These are phyloP conservation scores for Eutrema heterophyllum DNA, from an alignment of 345 rosid genomes.

Conservation along the genomic window DNA sequence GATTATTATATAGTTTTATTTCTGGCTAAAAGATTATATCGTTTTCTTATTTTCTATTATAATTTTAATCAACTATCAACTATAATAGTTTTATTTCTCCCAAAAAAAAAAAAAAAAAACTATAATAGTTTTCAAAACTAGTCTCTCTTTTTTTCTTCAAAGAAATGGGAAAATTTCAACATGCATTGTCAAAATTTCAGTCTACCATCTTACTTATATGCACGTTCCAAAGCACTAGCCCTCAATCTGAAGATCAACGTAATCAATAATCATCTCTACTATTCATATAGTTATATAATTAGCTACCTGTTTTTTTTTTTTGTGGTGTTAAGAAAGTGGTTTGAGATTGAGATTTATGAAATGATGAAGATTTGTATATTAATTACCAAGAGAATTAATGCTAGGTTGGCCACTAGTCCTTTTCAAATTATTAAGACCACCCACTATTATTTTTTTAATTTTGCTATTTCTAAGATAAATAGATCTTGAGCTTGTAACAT, in stretches of 20 bases:
- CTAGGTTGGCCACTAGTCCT: slow-evolving; percentile 22
- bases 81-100: too few species aligned
- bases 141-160: background rate
- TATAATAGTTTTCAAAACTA: background rate
- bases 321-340: background rate
- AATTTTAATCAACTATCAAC: background rate
- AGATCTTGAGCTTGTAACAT: background rate
- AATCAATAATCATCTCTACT: background rate
- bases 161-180: background rate
- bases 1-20: too few species aligned
- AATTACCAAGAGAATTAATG: background rate
- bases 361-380: background rate
- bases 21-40: background rate
- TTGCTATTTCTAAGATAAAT: slow-evolving; percentile 1
- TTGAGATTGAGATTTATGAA: background rate
- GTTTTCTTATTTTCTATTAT: background rate
- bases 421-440: slow-evolving; percentile 8
- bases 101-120: too few species aligned
- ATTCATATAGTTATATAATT: background rate
- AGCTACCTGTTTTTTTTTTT: background rate
- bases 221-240: background rate
- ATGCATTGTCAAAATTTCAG: background rate
- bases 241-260: background rate
- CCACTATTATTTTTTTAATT: background rate
- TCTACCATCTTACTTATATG: background rate